A percentile compares a stretch with the other conserved stretches of the same genome.
Conservation (phyloP, 2,329 filamentous ascomycete species). For the Acrocalymma vagum region DNA sequence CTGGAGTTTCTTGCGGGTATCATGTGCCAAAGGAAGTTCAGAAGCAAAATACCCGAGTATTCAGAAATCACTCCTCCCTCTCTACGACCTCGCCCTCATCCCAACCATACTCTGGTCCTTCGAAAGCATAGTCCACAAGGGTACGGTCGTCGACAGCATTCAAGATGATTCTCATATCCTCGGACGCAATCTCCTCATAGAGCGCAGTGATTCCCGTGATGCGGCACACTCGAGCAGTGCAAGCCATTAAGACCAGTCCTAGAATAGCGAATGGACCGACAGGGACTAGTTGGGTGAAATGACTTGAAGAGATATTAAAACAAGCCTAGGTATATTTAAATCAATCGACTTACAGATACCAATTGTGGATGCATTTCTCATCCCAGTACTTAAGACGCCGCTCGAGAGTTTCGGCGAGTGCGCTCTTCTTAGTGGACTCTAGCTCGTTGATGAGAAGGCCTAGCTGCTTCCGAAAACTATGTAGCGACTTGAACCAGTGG, state of each 20-base stretch:
- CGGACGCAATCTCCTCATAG: conserved; percentile 52
- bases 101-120: conserved; percentile 45
- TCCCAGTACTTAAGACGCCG: conserved; percentile 49
- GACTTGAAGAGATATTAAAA: conserved; percentile 20
- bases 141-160: conserved; percentile 52
- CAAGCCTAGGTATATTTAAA: background rate
- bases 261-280: conserved; percentile 56
- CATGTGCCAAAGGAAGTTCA: no score
- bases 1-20: no score
- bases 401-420: conserved; percentile 31
- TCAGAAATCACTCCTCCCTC: conserved; percentile 31
- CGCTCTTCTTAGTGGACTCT: conserved; percentile 24
- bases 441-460: conserved; percentile 59
- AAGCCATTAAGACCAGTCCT: conserved; percentile 54
- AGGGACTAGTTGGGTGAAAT: conserved; percentile 56
- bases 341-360: conserved; percentile 44
- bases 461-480: conserved; percentile 73
- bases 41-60: no score
- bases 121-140: conserved; percentile 35
- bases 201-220: conserved; percentile 51
- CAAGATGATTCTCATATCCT: conserved; percentile 53
- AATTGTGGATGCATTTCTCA: conserved; percentile 42
- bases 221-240: conserved; percentile 50
- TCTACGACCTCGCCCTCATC: conserved; percentile 34
- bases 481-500: conserved; percentile 83